phyloP scores from a whole-genome alignment of 1,139 yeast species.

The Suhomyces yuchorum region DNA sequence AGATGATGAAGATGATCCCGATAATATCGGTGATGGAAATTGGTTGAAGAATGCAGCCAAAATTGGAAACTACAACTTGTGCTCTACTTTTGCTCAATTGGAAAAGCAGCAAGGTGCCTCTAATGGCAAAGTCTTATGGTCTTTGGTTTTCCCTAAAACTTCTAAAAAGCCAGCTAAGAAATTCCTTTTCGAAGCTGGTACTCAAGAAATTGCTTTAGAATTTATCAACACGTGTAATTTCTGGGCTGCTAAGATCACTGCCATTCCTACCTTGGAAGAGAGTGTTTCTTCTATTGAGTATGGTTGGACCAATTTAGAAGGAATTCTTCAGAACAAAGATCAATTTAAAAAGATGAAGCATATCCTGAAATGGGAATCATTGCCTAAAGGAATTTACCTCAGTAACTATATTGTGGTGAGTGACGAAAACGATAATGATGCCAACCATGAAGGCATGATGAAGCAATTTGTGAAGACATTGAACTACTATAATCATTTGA shows the following conservation, averaged over 20 bases:
- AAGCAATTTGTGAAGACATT: slow-evolving; percentile 49
- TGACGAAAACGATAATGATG: slow-evolving; percentile 21
- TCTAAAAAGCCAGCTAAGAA: slow-evolving; percentile 39
- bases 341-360: slow-evolving; percentile 38
- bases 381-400: slow-evolving; percentile 47
- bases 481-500: slow-evolving; percentile 46
- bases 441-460: slow-evolving; percentile 47
- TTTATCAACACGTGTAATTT: slow-evolving; percentile 80
- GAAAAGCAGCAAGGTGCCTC: slow-evolving; percentile 26
- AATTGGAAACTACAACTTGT: slow-evolving; percentile 50
- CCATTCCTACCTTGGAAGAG: slow-evolving; percentile 66
- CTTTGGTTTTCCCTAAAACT: slow-evolving; percentile 43
- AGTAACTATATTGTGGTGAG: slow-evolving; percentile 35
- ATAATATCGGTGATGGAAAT: slow-evolving; percentile 62
- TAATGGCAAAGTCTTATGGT: slow-evolving; percentile 28
- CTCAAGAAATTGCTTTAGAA: slow-evolving; percentile 67
- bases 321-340: slow-evolving; percentile 30
- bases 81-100: slow-evolving; percentile 51
- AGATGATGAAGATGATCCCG: slow-evolving; percentile 24
- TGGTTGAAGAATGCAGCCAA: slow-evolving; percentile 61
- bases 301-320: slow-evolving; percentile 71
- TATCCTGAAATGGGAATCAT: slow-evolving; percentile 45
- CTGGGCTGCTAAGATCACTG: slow-evolving; percentile 86
- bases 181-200: slow-evolving; percentile 60
- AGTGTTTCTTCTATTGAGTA: slow-evolving; percentile 75